Base-by-base conservation (phyloP, 352 stramenopile species). In the Phytophthora pisi region DNA sequence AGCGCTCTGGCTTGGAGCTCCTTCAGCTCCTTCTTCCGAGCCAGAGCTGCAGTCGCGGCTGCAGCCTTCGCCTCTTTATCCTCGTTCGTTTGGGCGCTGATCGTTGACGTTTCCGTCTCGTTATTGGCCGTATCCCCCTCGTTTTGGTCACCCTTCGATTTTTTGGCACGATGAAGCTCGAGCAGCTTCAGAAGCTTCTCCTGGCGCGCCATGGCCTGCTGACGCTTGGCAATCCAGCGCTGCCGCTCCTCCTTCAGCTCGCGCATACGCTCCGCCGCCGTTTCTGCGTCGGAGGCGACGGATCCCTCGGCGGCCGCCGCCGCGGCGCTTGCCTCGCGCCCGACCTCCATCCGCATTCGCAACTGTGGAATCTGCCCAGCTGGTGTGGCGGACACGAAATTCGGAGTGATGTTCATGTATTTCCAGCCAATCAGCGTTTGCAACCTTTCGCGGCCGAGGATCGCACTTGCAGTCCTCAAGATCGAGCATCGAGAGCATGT, bases 401-500 rank as follows among this genome's bases (percentile, higher is more conserved):
- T 23, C 10, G 7, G 40, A 64, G 65, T 64, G 28, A 34, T 18
- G 3, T 2, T 52, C 57, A 60, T 23, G 24, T 26, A 51, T 11
- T 60, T 61, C 57, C 3, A 67, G 46, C 57, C 62, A 75, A 75
- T 75, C 57, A 66, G 18, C 42, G n/a, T 62, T 31, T 67, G 61
- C 66, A 72, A 65, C 71, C 63, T 73, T 73, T 78, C 58, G 57
- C 28, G 15, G 1, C 13, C 43, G 30, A 75, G 70, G 64, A 77
- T 77, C 65, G 26, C 24, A n/a, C n/a, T 8, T 46, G 20, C 4
- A 47, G 26, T 56, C 13, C 31, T 30, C 36, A 31, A 55, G n/a
- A 54, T 40, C 49, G 23, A 58, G 23, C 30, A 51, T 42, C 8
- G 28, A 78, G 13, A 78, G 24, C 18, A 93, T 93, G 86, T 90